Percentiles rank a stretch among this genome's conserved stretches.
These are phyloP conservation scores for Tieghemostelium lacteum DNA, from an alignment of 78 protist species.

Conservation along the genomic window DNA sequence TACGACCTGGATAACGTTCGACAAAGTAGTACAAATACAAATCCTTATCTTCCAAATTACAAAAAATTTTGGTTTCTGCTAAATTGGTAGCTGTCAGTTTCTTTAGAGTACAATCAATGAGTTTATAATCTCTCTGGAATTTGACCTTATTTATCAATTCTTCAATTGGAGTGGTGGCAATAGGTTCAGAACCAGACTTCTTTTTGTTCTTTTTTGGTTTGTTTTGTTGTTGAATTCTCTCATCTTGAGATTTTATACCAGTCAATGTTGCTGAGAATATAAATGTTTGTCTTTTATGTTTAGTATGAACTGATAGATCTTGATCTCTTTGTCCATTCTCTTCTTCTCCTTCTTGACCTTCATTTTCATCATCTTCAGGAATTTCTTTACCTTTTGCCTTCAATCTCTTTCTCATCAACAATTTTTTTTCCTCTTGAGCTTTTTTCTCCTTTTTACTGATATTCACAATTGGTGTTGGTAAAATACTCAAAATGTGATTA, in stretches of 20 bases:
- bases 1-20: constrained; percentile 69
- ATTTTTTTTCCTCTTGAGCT: constrained; percentile 18
- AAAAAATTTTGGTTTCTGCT: constrained; percentile 68
- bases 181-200: too few species aligned
- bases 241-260: background rate
- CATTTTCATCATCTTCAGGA: constrained; percentile 24
- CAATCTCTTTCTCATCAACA: background rate
- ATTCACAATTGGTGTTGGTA: constrained; percentile 4
- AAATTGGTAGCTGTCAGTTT: constrained; percentile 51
- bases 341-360: constrained; percentile 45
- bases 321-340: constrained; percentile 26
- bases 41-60: constrained; percentile 71
- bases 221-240: background rate
- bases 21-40: constrained; percentile 69
- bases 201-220: background rate
- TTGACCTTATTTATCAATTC: constrained; percentile 32
- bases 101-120: constrained; percentile 53
- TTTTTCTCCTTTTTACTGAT: constrained; percentile 1
- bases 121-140: constrained; percentile 72
- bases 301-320: background rate
- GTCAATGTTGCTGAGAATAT: constrained; percentile 77
- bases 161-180: constrained; percentile 14
- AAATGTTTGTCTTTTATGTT: constrained; percentile 80
- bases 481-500: constrained; percentile 46
- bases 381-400: background rate